A percentile compares a stretch with the other conserved stretches of the same genome.
Conservation (phyloP, 1,139 yeast species). For the Sugiyamaella novakii region DNA sequence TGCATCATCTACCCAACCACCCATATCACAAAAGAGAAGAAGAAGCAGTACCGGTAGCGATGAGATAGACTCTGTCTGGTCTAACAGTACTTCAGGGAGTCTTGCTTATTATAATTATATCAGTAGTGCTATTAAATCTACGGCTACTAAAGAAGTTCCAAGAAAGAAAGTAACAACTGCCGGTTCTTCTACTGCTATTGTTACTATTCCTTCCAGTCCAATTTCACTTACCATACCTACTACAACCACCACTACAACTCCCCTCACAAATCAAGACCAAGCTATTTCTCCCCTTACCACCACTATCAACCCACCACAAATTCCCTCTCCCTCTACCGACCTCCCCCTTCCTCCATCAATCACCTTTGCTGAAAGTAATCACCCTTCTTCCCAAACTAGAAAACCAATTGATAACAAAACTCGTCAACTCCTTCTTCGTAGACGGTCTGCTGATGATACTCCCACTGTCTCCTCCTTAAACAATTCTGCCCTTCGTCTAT, state of each 20-base stretch:
- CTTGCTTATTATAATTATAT: slow-evolving; percentile 19
- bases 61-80: background rate
- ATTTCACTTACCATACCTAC: background rate
- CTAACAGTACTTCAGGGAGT: slow-evolving; percentile 7
- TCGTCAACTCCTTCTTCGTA: slow-evolving; percentile 6
- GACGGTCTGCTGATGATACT: slow-evolving; percentile 15
- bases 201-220: background rate
- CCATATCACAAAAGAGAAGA: slow-evolving; percentile 10
- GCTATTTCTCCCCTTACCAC: background rate
- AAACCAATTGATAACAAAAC: slow-evolving; percentile 1
- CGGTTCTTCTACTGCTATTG: background rate
- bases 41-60: slow-evolving; percentile 13
- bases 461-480: background rate
- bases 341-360: slow-evolving; percentile 14
- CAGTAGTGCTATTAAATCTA: slow-evolving; percentile 16
- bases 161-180: background rate
- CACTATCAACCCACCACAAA: background rate
- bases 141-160: background rate
- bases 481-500: background rate
- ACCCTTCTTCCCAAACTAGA: background rate
- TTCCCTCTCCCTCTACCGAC: background rate
- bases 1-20: background rate
- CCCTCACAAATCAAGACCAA: background rate
- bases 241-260: background rate
- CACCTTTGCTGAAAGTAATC: slow-evolving; percentile 5